phyloP scores from a whole-genome alignment of 2,329 filamentous ascomycete species.

The Trichoderma harzianum region DNA sequence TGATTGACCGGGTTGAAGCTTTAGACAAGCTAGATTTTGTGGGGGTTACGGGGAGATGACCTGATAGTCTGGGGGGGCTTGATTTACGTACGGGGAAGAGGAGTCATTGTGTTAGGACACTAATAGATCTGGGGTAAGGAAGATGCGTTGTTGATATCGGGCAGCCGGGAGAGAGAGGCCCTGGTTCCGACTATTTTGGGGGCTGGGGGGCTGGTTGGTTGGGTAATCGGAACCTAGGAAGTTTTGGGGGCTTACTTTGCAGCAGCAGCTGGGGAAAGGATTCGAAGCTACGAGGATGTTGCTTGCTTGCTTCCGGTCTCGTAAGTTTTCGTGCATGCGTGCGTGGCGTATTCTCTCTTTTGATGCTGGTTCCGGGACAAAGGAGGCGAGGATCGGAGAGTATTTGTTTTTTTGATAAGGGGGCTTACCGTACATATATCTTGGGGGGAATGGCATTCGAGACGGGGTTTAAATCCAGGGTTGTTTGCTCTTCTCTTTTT shows the following conservation, averaged over 20 bases:
- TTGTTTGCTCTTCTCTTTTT: background rate
- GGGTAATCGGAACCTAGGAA: background rate
- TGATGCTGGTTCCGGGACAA: constrained; percentile 5
- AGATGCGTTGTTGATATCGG: background rate
- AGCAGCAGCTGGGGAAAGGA: background rate
- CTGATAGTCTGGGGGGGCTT: background rate
- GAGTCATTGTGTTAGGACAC: background rate
- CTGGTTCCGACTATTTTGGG: background rate
- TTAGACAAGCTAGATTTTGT: background rate
- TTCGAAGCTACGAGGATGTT: background rate
- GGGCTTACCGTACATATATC: background rate
- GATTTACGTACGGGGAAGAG: background rate
- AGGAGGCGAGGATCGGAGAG: background rate
- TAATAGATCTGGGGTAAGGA: background rate
- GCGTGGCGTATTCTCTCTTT: background rate
- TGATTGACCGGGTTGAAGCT: background rate
- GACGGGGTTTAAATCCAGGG: background rate
- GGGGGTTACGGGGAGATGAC: background rate
- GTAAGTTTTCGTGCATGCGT: background rate
- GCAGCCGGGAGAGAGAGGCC: background rate
- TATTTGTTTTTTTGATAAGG: background rate
- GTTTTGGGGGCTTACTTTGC: background rate
- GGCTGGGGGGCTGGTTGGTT: background rate
- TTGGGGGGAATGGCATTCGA: background rate
- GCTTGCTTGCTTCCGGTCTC: background rate